Evolutionary conservation across 306 rosid species (phyloP), one percentile per base, ranked within the genome.

Genomic region (Ziziphus jujuba): DNA sequence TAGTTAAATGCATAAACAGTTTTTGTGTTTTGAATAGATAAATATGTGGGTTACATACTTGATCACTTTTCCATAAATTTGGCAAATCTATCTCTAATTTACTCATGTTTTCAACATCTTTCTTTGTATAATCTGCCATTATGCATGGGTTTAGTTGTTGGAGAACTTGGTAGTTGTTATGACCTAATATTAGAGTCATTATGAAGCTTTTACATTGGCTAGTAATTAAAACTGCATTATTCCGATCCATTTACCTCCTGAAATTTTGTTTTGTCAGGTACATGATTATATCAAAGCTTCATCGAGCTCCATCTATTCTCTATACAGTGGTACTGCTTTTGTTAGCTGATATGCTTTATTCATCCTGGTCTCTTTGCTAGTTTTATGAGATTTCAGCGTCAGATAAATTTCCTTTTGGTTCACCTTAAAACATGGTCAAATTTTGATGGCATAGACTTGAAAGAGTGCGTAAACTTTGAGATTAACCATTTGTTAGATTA

Each of bases 221-320:
- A 6, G 60, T 63, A 34, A 17, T 16, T 50, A 9, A 50, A 50
- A 47, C 44, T 60, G 51, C 22, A 73, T 71, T 72, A 14, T 63
- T 74, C 54, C 54, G 49, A 76, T 63, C 72, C 50, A 34, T 70
- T 73, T 58, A 80, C 77, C 44, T 84, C 76, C 72, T 22, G 11
- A 75, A 56, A 59, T 67, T 72, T 84, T 64, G 38, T 59, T 34
- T 67, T 85, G 75, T 75, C 90, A 92, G 95, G 93, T 90, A 76
- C 84, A 90, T 92, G 98, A 66, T 86, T 77, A 69, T 90, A 72
- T 90, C 98, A 49, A 87, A 71, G 84, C 89, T 75, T 78, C 50
- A 72, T 75, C 78, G 84, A 70, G 84, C 88, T 64, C 92, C 97
- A 0, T 86, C 95, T 63, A 76, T 90, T 63, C 91, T 92, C 61